phyloP scores from a whole-genome alignment of 805 yeast species.

The Yarrowia divulgata region DNA sequence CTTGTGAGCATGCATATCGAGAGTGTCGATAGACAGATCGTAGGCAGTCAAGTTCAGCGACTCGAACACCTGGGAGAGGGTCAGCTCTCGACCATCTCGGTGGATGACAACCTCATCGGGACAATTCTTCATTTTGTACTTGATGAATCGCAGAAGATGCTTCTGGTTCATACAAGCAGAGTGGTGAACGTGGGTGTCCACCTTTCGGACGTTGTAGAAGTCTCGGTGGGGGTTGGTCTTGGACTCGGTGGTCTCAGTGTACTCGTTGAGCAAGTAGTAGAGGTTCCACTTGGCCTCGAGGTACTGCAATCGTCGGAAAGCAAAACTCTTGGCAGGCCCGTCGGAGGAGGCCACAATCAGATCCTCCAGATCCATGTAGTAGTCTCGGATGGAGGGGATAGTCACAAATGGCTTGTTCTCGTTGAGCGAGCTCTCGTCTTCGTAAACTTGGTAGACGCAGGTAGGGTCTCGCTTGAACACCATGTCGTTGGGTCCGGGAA shows the following conservation, averaged over 20 bases:
- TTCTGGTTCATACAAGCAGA: constrained; percentile 99
- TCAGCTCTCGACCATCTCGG: constrained; percentile 89
- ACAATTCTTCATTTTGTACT: constrained; percentile 85
- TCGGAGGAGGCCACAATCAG: constrained; percentile 81
- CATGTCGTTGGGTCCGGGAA: constrained; percentile 60
- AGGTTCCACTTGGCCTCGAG: constrained; percentile 97
- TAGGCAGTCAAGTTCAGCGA: constrained; percentile 92
- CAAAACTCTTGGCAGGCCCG: constrained; percentile 97
- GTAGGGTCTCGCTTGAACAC: constrained; percentile 61
- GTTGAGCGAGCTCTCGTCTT: constrained; percentile 47
- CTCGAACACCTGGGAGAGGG: constrained; percentile 87
- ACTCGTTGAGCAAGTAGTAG: constrained; percentile 86
- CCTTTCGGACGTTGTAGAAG: constrained; percentile 94
- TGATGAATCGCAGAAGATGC: constrained; percentile 91
- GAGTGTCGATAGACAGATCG: constrained; percentile 92
- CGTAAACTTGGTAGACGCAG: constrained; percentile 73
- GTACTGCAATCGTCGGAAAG: constrained; percentile 90
- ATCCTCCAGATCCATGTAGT: constrained; percentile 79
- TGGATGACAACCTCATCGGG: constrained; percentile 90
- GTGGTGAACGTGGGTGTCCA: constrained; percentile 98
- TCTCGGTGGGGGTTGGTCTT: constrained; percentile 96
- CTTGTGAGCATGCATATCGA: constrained; percentile 99
- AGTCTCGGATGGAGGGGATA: constrained; percentile 84
- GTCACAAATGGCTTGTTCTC: constrained; percentile 53
- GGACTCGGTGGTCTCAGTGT: constrained; percentile 88